Evolutionary conservation across 2,329 filamentous ascomycete species (phyloP).

Genomic region (Claviceps maximensis): DNA sequence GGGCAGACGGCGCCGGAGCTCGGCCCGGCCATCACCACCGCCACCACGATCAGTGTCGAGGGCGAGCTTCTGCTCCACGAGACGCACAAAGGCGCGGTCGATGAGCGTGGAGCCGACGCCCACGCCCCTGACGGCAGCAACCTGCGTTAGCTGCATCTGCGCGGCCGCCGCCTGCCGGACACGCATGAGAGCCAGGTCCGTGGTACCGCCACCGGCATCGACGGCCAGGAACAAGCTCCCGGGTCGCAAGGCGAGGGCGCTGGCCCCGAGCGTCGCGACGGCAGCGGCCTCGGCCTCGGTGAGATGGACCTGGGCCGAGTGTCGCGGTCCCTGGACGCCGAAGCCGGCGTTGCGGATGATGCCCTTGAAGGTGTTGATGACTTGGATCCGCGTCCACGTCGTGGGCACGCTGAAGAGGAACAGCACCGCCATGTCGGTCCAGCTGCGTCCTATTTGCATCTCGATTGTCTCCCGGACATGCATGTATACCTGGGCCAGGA

Average conservation of each 20-base stretch:
- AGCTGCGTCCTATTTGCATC: slow-evolving; percentile 27
- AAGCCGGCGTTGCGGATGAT: slow-evolving; percentile 36
- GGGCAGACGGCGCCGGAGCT: slow-evolving; percentile 21
- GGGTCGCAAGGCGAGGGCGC: slow-evolving; percentile 15
- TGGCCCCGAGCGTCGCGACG: slow-evolving; percentile 31
- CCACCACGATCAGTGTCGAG: too few relatives aligned
- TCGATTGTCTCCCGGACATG: slow-evolving; percentile 34
- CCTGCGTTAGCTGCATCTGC: slow-evolving; percentile 20
- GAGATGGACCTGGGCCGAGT: slow-evolving; percentile 28
- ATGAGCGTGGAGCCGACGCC: slow-evolving; percentile 34
- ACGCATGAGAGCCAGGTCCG: slow-evolving; percentile 31
- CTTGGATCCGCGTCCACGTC: slow-evolving; percentile 37
- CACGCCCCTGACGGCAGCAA: slow-evolving; percentile 28
- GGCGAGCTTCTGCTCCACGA: slow-evolving; percentile 25
- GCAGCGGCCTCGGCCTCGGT: slow-evolving; percentile 36
- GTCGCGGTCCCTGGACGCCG: slow-evolving; percentile 25
- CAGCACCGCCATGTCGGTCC: slow-evolving; percentile 31
- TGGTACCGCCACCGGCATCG: slow-evolving; percentile 33
- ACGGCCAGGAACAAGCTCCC: slow-evolving; percentile 30
- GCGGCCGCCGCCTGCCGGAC: slow-evolving; percentile 18
- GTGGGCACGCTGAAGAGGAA: slow-evolving; percentile 46
- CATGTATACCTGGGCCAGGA: slow-evolving; percentile 32
- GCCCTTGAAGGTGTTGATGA: slow-evolving; percentile 36
- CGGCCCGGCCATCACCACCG: slow-evolving; percentile 15
- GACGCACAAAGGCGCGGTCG: slow-evolving; percentile 26